Conservation (phyloP, 176 grass and related monocot genomes). For the Oryza officinalis region DNA sequence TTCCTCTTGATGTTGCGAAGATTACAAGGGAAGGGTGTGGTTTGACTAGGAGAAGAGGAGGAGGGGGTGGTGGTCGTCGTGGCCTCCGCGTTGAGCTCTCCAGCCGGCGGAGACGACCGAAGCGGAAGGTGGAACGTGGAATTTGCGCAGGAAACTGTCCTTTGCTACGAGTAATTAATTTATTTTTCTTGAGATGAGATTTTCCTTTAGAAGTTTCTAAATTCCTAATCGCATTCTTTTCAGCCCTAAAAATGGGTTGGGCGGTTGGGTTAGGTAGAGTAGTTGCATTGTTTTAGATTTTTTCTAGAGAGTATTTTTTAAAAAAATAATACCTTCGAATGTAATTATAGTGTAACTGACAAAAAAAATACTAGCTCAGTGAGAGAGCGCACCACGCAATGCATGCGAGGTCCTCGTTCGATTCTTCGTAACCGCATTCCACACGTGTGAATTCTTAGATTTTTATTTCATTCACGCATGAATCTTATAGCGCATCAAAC, state of each 20-base stretch:
- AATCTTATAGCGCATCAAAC: too few relatives aligned
- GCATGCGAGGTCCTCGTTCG: too few relatives aligned
- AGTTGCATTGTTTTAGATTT: background rate
- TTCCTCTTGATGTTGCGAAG: constrained; percentile 31
- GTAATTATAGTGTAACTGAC: too few relatives aligned
- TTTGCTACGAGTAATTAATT: too few relatives aligned
- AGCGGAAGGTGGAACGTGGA: background rate
- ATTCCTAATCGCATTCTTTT: background rate
- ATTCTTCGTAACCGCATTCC: too few relatives aligned
- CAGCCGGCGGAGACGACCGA: constrained; percentile 44
- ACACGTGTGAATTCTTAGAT: too few relatives aligned
- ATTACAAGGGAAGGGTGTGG: constrained; percentile 43
- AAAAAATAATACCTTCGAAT: too few relatives aligned
- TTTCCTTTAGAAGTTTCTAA: background rate
- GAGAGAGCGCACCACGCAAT: too few relatives aligned
- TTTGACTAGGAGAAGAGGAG: constrained; percentile 27
- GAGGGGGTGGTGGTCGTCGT: background rate
- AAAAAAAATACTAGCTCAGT: too few relatives aligned
- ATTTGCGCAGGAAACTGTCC: constrained; percentile 10
- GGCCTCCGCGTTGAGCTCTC: constrained; percentile 29
- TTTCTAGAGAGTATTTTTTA: too few relatives aligned
- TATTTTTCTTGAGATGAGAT: background rate
- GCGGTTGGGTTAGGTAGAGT: constrained; percentile 11
- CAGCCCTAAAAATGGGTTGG: background rate
- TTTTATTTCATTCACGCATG: too few relatives aligned